Evolutionary conservation across 2,329 filamentous ascomycete genomes (phyloP).

Genomic region (Pyrenochaeta sp.): DNA sequence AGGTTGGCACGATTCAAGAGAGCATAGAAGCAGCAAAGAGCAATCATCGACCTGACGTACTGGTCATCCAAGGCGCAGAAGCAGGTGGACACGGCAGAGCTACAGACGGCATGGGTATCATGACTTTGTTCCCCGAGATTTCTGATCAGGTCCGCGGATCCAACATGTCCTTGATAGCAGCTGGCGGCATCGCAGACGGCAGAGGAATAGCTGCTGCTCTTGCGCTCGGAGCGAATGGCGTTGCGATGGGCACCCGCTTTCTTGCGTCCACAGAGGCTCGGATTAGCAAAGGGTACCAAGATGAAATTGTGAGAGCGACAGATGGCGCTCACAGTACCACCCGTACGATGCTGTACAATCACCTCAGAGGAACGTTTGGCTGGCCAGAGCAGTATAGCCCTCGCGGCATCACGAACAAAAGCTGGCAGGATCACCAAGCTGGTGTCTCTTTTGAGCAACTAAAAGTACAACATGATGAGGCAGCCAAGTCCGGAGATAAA

Average conservation of each 20-base stretch:
- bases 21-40: slow-evolving; percentile 58
- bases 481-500: slow-evolving; percentile 57
- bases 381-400: slow-evolving; percentile 66
- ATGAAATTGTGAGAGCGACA: slow-evolving; percentile 51
- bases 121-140: slow-evolving; percentile 66
- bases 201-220: slow-evolving; percentile 64
- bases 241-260: slow-evolving; percentile 69
- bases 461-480: slow-evolving; percentile 54
- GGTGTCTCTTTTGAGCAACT: slow-evolving; percentile 53
- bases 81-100: slow-evolving; percentile 69
- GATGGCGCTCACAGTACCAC: slow-evolving; percentile 58
- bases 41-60: slow-evolving; percentile 58
- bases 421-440: slow-evolving; percentile 50
- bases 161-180: slow-evolving; percentile 55
- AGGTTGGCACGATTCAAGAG: slow-evolving; percentile 65
- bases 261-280: slow-evolving; percentile 59
- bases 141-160: slow-evolving; percentile 44
- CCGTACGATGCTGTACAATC: slow-evolving; percentile 58
- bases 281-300: slow-evolving; percentile 54
- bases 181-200: slow-evolving; percentile 66
- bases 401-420: slow-evolving; percentile 63
- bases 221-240: slow-evolving; percentile 60
- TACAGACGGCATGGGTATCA: slow-evolving; percentile 49
- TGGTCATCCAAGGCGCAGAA: slow-evolving; percentile 68
- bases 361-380: slow-evolving; percentile 60